These are phyloP conservation scores for Emergomyces africanus DNA, from an alignment of 2,329 filamentous ascomycete species.

Conservation along the genomic window DNA sequence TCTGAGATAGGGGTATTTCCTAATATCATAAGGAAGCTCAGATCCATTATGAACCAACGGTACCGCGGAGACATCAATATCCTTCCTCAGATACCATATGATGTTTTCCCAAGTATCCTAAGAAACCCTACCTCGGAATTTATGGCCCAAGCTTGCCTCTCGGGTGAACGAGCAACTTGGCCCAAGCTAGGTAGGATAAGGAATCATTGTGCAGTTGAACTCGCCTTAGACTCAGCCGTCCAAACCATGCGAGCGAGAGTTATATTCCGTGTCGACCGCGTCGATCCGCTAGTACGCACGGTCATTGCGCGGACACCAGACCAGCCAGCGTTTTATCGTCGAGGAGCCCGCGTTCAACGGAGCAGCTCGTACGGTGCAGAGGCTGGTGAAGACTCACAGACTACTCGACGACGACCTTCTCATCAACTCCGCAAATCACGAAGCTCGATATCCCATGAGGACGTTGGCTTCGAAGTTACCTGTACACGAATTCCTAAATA, in stretches of 20 bases:
- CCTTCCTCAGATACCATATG: constrained; percentile 61
- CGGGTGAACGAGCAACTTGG: constrained; percentile 82
- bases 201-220: constrained; percentile 78
- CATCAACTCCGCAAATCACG: constrained; percentile 1
- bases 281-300: constrained; percentile 13
- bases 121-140: constrained; percentile 78
- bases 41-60: constrained; percentile 73
- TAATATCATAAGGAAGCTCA: constrained; percentile 62
- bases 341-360: background rate
- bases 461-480: background rate
- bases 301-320: background rate
- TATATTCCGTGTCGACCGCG: constrained; percentile 20
- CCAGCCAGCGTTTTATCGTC: background rate
- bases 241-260: constrained; percentile 29
- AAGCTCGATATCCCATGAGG: background rate
- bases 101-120: constrained; percentile 63
- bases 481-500: background rate
- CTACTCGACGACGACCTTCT: background rate
- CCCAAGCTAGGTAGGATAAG: constrained; percentile 74
- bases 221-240: constrained; percentile 48
- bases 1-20: constrained; percentile 71
- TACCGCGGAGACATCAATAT: constrained; percentile 96
- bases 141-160: constrained; percentile 64
- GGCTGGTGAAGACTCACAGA: background rate
- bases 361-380: constrained; percentile 1